Evolutionary conservation across 2,329 filamentous ascomycete species (phyloP).

Genomic region (Colletotrichum lupini): DNA sequence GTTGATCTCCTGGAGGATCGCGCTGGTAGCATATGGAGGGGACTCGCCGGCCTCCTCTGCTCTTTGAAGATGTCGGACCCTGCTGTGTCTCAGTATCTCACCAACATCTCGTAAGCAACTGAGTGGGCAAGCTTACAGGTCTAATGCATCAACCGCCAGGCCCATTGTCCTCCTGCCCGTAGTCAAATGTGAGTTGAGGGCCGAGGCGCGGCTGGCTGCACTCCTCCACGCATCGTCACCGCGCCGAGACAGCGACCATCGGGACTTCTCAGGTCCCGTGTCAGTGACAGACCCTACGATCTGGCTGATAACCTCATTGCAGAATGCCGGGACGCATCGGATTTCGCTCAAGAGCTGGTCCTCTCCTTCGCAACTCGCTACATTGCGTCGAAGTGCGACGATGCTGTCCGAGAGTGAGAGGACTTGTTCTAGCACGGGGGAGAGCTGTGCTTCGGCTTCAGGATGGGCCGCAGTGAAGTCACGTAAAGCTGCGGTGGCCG

Average conservation of each 20-base stretch:
- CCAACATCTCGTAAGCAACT: no score
- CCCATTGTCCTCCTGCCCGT: constrained; percentile 4
- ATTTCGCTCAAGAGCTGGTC: not conserved
- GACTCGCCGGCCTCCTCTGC: constrained; percentile 27
- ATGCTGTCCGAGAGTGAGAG: not conserved
- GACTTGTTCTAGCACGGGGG: constrained; percentile 7
- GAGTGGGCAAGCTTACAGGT: constrained; percentile 11
- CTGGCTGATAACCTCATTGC: not conserved
- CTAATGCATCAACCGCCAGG: constrained; percentile 2
- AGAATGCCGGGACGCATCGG: not conserved
- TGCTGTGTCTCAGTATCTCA: not conserved
- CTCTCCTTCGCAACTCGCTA: not conserved
- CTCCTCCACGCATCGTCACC: not conserved
- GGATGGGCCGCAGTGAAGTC: not conserved
- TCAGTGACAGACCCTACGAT: not conserved
- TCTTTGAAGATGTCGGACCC: not conserved
- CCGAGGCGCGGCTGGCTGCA: not conserved
- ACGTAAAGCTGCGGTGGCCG: not conserved
- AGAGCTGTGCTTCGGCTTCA: not conserved
- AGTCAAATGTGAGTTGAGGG: not conserved
- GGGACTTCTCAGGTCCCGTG: not conserved
- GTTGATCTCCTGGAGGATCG: constrained; percentile 21
- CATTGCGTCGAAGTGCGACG: not conserved
- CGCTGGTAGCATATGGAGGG: constrained; percentile 25
- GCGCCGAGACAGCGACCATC: not conserved